These are phyloP conservation scores for Hypoxylon intermedium DNA, from an alignment of 495 filamentous ascomycete species.

Conservation along the genomic window DNA sequence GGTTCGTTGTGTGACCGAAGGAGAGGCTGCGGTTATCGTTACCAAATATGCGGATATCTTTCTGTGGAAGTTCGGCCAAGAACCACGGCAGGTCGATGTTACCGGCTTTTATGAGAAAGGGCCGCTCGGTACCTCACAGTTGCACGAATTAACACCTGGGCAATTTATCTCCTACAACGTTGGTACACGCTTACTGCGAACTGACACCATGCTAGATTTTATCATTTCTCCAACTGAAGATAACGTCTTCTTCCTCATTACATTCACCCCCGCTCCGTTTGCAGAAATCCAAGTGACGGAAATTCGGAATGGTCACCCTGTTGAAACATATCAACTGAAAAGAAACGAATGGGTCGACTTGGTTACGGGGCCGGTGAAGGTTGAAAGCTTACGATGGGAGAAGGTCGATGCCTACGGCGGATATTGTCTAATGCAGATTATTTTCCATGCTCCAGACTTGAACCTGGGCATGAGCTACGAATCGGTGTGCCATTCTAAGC, in stretches of 20 bases:
- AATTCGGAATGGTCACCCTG: constrained; percentile 33
- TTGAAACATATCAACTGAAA: constrained; percentile 27
- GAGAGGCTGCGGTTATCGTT: constrained; percentile 35
- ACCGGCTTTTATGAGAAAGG: constrained; percentile 16
- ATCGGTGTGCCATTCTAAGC: constrained; percentile 23
- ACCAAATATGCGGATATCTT: constrained; percentile 38
- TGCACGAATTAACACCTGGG: constrained; percentile 17
- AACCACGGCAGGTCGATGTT: constrained; percentile 25
- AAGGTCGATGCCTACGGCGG: constrained; percentile 42
- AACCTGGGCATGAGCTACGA: background rate
- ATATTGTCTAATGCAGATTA: constrained; percentile 37
- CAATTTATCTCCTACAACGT: constrained; percentile 17
- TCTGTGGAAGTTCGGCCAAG: constrained; percentile 37
- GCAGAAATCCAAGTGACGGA: constrained; percentile 33
- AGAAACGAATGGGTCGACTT: constrained; percentile 24
- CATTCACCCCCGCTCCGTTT: constrained; percentile 22
- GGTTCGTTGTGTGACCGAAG: constrained; percentile 37
- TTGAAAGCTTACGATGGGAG: constrained; percentile 35
- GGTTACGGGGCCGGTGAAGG: constrained; percentile 11
- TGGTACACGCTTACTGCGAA: constrained; percentile 28
- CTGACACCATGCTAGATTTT: constrained; percentile 36
- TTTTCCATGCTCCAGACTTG: constrained; percentile 9
- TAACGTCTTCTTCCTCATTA: constrained; percentile 37
- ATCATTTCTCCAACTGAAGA: constrained; percentile 38
- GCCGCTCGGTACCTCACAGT: constrained; percentile 3